Conservation (phyloP, 2,329 filamentous ascomycete species). For the Cladosporium colombiae region DNA sequence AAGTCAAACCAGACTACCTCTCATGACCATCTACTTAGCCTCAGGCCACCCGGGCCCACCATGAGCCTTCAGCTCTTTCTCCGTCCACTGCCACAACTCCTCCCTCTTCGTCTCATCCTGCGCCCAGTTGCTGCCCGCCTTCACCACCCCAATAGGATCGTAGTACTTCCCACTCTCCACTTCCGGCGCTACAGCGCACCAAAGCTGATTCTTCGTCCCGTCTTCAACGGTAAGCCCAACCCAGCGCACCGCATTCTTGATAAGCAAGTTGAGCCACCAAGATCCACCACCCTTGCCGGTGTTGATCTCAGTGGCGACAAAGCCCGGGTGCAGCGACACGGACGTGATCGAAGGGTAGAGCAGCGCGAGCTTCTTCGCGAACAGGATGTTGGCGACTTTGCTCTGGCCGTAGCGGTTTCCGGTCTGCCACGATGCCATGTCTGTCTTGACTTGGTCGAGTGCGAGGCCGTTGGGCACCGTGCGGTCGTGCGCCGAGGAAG, state of each 20-base stretch:
- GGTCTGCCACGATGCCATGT: constrained; percentile 35
- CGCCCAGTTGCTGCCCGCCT: constrained; percentile 26
- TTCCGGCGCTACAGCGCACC: constrained; percentile 42
- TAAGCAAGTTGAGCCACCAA: constrained; percentile 29
- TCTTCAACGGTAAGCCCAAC: constrained; percentile 24
- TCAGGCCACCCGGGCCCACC: constrained; percentile 17
- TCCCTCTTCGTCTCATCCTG: constrained; percentile 34
- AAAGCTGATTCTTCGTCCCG: constrained; percentile 47
- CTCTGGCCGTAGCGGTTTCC: constrained; percentile 49
- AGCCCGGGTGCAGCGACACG: constrained; percentile 52
- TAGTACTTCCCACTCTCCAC: constrained; percentile 48
- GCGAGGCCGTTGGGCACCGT: constrained; percentile 22
- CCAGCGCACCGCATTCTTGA: constrained; percentile 25
- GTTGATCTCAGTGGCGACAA: constrained; percentile 50
- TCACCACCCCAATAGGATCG: constrained; percentile 40
- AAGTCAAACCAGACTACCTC: background rate
- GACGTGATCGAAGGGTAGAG: constrained; percentile 49
- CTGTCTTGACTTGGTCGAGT: constrained; percentile 44
- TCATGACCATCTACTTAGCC: background rate
- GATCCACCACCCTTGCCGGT: constrained; percentile 22
- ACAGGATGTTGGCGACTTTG: constrained; percentile 55
- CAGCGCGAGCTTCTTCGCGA: constrained; percentile 44
- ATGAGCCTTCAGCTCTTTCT: constrained; percentile 28
- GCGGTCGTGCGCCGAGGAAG: constrained; percentile 34
- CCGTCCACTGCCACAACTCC: constrained; percentile 44